Evolutionary conservation across 768 basidiomycete species (phyloP).

Genomic region (Termitomyces sp.): DNA sequence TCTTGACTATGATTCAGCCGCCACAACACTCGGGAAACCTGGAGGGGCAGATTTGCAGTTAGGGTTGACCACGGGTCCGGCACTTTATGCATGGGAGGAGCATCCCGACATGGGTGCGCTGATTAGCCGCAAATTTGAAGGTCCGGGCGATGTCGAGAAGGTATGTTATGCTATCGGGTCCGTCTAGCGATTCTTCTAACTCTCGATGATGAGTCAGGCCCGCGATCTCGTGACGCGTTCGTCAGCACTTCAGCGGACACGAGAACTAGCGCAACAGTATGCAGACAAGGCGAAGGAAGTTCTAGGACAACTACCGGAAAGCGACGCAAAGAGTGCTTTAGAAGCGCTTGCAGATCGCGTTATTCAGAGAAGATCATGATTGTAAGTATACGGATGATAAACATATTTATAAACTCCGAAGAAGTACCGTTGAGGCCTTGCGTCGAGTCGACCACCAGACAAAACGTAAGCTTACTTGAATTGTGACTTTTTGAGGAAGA

Average conservation of each 20-base stretch:
- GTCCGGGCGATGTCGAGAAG: slow-evolving; percentile 80
- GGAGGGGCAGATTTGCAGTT: slow-evolving; percentile 80
- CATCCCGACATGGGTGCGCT: slow-evolving; percentile 84
- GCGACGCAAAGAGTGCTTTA: slow-evolving; percentile 75
- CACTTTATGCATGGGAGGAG: slow-evolving; percentile 93
- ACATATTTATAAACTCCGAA: neutral
- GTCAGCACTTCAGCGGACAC: slow-evolving; percentile 78
- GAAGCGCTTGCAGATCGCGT: slow-evolving; percentile 75
- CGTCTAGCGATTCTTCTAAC: slow-evolving; percentile 1
- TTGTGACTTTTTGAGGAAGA: neutral
- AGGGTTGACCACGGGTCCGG: slow-evolving; percentile 89
- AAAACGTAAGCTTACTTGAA: neutral
- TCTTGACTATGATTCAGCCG: slow-evolving; percentile 84
- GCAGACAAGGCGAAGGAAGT: slow-evolving; percentile 76
- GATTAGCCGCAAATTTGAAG: slow-evolving; percentile 77
- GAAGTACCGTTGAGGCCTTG: neutral
- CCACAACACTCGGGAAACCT: slow-evolving; percentile 81
- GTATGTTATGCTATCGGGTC: slow-evolving; percentile 33
- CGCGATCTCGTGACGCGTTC: slow-evolving; percentile 68
- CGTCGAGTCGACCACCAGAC: neutral
- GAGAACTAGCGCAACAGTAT: slow-evolving; percentile 71
- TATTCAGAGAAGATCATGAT: slow-evolving; percentile 42
- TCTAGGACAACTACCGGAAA: slow-evolving; percentile 69
- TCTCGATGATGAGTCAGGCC: slow-evolving; percentile 42
- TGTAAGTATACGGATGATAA: neutral